Base-by-base conservation (phyloP, 345 rosid genomes). In the Mallotus nudiflorus region DNA sequence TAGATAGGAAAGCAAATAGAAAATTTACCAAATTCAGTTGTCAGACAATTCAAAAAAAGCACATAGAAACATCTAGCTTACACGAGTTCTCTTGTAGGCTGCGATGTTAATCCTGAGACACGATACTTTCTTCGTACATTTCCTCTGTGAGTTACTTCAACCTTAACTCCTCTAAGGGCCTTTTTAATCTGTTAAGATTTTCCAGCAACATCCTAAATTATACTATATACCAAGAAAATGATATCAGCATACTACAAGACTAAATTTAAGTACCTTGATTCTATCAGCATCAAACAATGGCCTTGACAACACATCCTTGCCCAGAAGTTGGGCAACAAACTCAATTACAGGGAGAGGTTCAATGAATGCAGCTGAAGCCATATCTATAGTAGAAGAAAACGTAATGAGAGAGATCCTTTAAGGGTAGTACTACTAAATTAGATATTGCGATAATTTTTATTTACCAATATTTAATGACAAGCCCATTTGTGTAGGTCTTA, bases 401-500 rank as follows among this genome's bases (percentile, higher is more conserved):
- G 45, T 46, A 42, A 54, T 29, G 16, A 61, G 35, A n/a, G 76
- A 68, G 28, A n/a, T 53, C 45, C n/a, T 24, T 66, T 40, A 55
- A 20, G 42, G 49, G 19, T 61, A 20, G 28, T 50, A 19, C 9
- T 4, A 14, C 25, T 25, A 57, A 57, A 9, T 13, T 25, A n/a
- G 35, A 20, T n/a, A 12, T 18, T 29, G 5, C n/a, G 18, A 4
- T 57, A 12, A 64, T 70, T 25, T 70, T 25, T 19, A 69, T 2
- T 65, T 89, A 95, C 99, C 99, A 15, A 95, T 92, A 82, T 90
- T 95, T 31, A 95, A 77, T 42, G 98, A 92, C 78, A 95, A 77
- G 74, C 99, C 99, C 99, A 95, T 95, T 46, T 92, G 99, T 0
- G 99, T 95, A 12, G 99, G 98, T 77, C 99, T 86, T 64, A 95